Evolutionary conservation across 768 basidiomycete species (phyloP), one percentile per base, ranked within the genome.

Genomic region (Boletus sp.): DNA sequence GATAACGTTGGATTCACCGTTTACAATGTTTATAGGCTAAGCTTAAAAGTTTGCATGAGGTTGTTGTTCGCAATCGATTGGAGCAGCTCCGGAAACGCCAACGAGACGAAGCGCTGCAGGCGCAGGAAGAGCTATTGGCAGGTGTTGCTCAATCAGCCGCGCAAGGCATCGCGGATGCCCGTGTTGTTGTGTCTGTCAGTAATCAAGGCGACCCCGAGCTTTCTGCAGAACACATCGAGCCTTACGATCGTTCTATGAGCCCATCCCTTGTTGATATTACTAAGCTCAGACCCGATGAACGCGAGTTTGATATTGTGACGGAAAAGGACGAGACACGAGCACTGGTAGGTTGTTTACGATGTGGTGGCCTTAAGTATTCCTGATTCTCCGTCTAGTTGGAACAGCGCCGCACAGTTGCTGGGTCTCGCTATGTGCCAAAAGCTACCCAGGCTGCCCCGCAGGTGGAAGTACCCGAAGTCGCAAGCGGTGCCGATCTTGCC

Each of bases 81-180:
- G 97, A 98, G 67, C 94, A 98, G 66, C 84, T 99, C 50, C 90
- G 97, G 53, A 94, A 94, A 71, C 84, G 89, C 50, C 97, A 99
- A 73, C 83, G 97, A 56, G 96, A 98, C 65, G 97, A 98, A 71
- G 97, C 97, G 4, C 71, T 95, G 47, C 90, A 91, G 63, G 94
- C 94, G 0, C 94, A 97, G 66, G 89, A 94, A 71, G 96, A 99
- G 68, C 76, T 91, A 44, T 78, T 90, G 52, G 89, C 90, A 33
- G 90, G 88, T 45, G 91, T 92, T 53, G 85, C 81, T 37, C 83
- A 78, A 52, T 78, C 81, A 29, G 85, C 81, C 4, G 81, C 80
- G 64, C 69, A 79, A 67, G 71, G 75, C 71, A 75, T 68, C 71
- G 70, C 44, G 61, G 72, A 68, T 40, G 55, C 52, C 7, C 80